Base-by-base conservation (phyloP, 2,329 filamentous ascomycete genomes). In the Neocucurbitaria cava region DNA sequence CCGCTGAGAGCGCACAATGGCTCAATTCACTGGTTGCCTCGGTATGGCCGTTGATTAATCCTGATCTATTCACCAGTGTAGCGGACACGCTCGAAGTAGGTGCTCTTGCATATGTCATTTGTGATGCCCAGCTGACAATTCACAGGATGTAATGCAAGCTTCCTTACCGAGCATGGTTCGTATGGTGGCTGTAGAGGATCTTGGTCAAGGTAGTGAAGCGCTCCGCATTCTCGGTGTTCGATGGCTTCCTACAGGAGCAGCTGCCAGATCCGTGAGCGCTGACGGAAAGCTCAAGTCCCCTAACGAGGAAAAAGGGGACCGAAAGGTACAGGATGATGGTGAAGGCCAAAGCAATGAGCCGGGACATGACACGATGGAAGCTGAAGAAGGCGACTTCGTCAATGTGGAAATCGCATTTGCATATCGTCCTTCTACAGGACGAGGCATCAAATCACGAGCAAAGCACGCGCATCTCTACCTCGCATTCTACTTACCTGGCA, bases 371-470 rank as follows among this genome's bases (percentile, higher is more conserved):
- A 68, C 64, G 10, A 89, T 91, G 87, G 86, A 90, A 64, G 89
- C 87, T 2, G 89, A 91, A 71, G 88, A 91, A 69, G 89, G 89
- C 10, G 89, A 91, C 59, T 92, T 92, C 65, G 83, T 92, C 71
- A 92, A 92, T 66, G 76, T 92, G 47, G 90, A 93, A 69, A 78
- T 92, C 15, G 88, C 88, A 0, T 88, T 92, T 65, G 87, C 89
- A 1, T 93, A 92, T 71, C 82, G 87, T 31, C 85, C 87, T 9
- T 82, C 87, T 26, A 83, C 85, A 0, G 84, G 82, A 8, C 86
- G 84, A 58, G 85, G 83, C 2, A 78, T 90, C 58, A 81, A 80
- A 59, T 78, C 81, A 45, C 88, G 89, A 58, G 83, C 87, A 15
- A 89, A 89, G 65, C 90, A 90, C 64, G 89, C 89, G 28, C 89